Evolutionary conservation across 2,329 filamentous ascomycete genomes (phyloP).

Genomic region (Talaromyces rugulosus): DNA sequence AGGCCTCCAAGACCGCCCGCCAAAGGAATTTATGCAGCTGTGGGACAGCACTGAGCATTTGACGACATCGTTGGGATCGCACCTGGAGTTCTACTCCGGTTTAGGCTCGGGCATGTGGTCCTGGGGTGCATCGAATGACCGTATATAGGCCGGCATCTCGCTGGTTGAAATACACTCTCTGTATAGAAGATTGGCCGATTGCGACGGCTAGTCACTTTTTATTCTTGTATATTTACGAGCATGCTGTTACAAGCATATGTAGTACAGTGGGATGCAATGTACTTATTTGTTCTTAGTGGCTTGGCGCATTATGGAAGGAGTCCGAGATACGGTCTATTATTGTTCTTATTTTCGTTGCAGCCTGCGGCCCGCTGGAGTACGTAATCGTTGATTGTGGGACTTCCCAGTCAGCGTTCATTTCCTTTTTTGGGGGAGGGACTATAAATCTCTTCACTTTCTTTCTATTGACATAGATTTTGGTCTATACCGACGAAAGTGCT

Average conservation of each 20-base stretch:
- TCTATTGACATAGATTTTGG: not conserved
- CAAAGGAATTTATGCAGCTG: constrained; percentile 11
- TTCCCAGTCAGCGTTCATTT: not conserved
- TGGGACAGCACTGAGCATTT: constrained; percentile 11
- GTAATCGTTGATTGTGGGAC: not conserved
- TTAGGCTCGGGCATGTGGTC: constrained; percentile 12
- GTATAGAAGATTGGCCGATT: not conserved
- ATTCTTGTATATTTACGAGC: not conserved
- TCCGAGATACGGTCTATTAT: not conserved
- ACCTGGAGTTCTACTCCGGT: constrained; percentile 10
- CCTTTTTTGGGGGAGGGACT: not conserved
- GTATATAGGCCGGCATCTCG: not conserved
- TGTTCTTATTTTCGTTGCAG: not conserved
- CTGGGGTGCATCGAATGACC: constrained; percentile 2
- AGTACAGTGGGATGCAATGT: not conserved
- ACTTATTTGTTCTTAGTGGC: not conserved
- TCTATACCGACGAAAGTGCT: not conserved
- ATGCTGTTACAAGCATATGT: not conserved
- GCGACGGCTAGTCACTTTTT: not conserved
- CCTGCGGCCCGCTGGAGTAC: not conserved
- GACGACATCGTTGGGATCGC: constrained; percentile 9
- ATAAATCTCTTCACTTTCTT: not conserved
- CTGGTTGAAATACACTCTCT: not conserved
- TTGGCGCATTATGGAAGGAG: not conserved
- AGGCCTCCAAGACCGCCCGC: not conserved